A percentile compares a stretch with the other conserved stretches of the same genome.
Conservation (phyloP, 306 rosid genomes). For the Vicia sativa region DNA sequence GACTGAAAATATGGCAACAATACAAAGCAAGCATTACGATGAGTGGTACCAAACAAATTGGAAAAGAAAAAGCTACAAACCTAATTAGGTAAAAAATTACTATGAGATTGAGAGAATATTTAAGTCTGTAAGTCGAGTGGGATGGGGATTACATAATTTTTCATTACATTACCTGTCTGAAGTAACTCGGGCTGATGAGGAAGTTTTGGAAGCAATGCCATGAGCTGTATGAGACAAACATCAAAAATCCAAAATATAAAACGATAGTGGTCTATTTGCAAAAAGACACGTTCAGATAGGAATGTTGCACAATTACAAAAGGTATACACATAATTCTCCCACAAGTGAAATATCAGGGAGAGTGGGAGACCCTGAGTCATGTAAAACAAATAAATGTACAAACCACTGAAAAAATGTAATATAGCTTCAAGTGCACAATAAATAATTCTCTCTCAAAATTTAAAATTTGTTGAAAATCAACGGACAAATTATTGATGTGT, state of each 20-base stretch:
- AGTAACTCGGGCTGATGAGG: slow-evolving; percentile 90
- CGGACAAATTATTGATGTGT: slow-evolving; percentile 14
- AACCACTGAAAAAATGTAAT: slow-evolving; percentile 2
- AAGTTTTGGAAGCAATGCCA: slow-evolving; percentile 78
- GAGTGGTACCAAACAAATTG: slow-evolving; percentile 22
- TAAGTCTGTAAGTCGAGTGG: slow-evolving; percentile 21
- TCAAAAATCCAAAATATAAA: slow-evolving; percentile 1
- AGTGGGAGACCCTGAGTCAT: not conserved
- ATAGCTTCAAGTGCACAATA: not conserved
- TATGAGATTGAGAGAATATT: slow-evolving; percentile 24
- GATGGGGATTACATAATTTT: slow-evolving; percentile 8
- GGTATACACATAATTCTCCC: slow-evolving; percentile 1
- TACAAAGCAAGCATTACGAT: slow-evolving; percentile 27
- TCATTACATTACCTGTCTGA: slow-evolving; percentile 78
- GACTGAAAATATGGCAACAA: slow-evolving; percentile 62
- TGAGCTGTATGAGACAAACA: slow-evolving; percentile 60
- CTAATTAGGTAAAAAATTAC: slow-evolving; percentile 31
- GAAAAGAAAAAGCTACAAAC: slow-evolving; percentile 23
- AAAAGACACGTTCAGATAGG: not conserved
- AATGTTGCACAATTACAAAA: not conserved
- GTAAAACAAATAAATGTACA: slow-evolving; percentile 15
- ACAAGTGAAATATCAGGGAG: slow-evolving; percentile 2
- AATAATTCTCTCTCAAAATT: slow-evolving; percentile 28
- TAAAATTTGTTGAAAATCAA: slow-evolving; percentile 14
- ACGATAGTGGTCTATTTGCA: slow-evolving; percentile 10